A percentile compares a stretch with the other conserved stretches of the same genome.
Conservation (phyloP, 148 eudicot genomes). For the Dianthus caryophyllus region DNA sequence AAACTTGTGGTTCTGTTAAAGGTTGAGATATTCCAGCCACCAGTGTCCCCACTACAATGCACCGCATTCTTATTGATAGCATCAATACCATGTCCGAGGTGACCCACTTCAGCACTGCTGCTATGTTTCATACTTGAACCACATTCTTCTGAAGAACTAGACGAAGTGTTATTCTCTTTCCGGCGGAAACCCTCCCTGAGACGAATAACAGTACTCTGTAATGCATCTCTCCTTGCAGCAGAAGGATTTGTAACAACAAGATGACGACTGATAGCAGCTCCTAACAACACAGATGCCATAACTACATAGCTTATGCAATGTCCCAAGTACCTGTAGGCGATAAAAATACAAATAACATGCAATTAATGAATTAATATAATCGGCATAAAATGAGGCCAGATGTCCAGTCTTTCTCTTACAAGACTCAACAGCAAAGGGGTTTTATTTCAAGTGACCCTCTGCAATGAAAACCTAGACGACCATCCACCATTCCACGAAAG, state of each 20-base stretch:
- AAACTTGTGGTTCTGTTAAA: conserved; percentile 36
- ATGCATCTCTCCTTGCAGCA: conserved; percentile 96
- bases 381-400: background rate
- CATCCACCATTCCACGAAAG: background rate
- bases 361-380: background rate
- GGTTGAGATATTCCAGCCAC: conserved; percentile 50
- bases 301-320: conserved; percentile 96
- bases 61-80: conserved; percentile 29
- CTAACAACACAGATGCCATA: conserved; percentile 90
- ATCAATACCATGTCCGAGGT: conserved; percentile 62
- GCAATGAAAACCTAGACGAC: background rate
- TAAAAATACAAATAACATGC: conserved; percentile 11
- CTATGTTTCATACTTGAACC: conserved; percentile 95
- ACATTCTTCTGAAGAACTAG: conserved; percentile 95
- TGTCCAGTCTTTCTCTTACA: background rate
- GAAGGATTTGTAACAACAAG: conserved; percentile 78
- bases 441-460: background rate
- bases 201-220: conserved; percentile 92
- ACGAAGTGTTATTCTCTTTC: conserved; percentile 86
- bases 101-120: conserved; percentile 93
- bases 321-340: conserved; percentile 69
- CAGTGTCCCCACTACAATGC: conserved; percentile 61
- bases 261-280: conserved; percentile 97
- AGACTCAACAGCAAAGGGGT: background rate
- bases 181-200: conserved; percentile 88